Conservation (phyloP, 176 grass and related monocot species). For the Triticum aestivum region DNA sequence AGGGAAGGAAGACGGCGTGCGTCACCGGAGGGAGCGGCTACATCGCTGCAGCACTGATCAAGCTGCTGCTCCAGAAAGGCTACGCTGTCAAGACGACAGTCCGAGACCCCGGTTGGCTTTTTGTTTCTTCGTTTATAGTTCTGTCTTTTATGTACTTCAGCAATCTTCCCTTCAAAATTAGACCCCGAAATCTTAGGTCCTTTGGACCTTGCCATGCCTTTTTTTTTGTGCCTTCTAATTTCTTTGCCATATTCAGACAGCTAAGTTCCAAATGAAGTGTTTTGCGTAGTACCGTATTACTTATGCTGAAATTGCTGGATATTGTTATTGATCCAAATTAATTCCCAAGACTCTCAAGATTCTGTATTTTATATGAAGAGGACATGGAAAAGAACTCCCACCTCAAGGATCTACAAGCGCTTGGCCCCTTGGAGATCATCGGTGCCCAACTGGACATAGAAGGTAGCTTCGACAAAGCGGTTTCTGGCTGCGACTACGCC, state of each 20-base stretch:
- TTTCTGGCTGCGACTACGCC: constrained; percentile 12
- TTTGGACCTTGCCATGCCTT: no score
- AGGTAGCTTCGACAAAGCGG: constrained; percentile 30
- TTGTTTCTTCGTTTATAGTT: no score
- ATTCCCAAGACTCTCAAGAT: not conserved
- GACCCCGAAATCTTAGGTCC: no score
- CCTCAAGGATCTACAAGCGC: not conserved
- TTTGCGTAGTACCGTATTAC: no score
- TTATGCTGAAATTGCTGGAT: not conserved
- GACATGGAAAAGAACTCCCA: constrained; percentile 11
- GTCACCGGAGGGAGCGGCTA: constrained; percentile 72
- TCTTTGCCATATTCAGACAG: not conserved
- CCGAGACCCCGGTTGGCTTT: constrained; percentile 56
- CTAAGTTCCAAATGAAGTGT: no score
- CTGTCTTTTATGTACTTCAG: no score
- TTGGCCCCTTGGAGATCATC: constrained; percentile 5
- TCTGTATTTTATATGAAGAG: not conserved
- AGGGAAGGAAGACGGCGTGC: constrained; percentile 42
- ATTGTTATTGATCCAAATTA: not conserved
- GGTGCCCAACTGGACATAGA: not conserved
- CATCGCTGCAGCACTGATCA: constrained; percentile 54
- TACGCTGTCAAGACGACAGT: constrained; percentile 75
- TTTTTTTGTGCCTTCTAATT: no score
- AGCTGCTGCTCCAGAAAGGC: constrained; percentile 61
- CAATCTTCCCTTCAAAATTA: not conserved